Percentiles rank a stretch among this genome's conserved stretches.
Conservation (phyloP, 345 rosid species). For the Euphorbia pulcherrima region DNA sequence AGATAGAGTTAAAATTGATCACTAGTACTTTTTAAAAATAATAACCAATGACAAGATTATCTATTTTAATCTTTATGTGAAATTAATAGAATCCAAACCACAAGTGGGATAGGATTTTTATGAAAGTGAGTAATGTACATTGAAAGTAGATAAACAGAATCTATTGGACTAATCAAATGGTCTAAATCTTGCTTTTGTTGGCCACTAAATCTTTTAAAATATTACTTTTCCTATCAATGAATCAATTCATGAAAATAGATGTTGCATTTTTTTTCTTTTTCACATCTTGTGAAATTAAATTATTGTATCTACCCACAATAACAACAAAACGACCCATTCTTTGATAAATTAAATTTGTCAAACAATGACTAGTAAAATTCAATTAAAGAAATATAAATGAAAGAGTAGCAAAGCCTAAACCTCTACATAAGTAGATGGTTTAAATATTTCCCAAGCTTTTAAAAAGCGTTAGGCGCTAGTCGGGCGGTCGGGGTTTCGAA, state of each 20-base stretch:
- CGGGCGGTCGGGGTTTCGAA: too few relatives aligned
- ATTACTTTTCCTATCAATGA: not conserved
- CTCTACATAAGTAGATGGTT: too few relatives aligned
- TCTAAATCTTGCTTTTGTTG: not conserved
- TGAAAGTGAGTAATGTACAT: slow-evolving; percentile 4
- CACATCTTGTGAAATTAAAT: not conserved
- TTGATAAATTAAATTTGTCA: too few relatives aligned
- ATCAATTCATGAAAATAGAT: not conserved
- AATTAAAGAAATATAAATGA: too few relatives aligned
- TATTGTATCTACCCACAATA: not conserved
- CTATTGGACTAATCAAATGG: not conserved
- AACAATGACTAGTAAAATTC: too few relatives aligned
- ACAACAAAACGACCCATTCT: too few relatives aligned
- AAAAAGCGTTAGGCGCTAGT: too few relatives aligned
- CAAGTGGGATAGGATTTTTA: not conserved
- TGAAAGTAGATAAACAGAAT: slow-evolving; percentile 9
- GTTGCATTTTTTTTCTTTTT: not conserved
- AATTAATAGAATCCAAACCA: slow-evolving; percentile 3
- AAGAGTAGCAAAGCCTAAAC: too few relatives aligned
- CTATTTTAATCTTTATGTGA: slow-evolving; percentile 1
- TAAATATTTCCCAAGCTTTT: too few relatives aligned
- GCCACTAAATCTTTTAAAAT: not conserved
- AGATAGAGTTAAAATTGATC: not conserved
- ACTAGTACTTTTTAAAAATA: not conserved
- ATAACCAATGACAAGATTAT: slow-evolving; percentile 10